phyloP scores from a whole-genome alignment of 2,329 filamentous ascomycete species.

The Epichloe typhina region DNA sequence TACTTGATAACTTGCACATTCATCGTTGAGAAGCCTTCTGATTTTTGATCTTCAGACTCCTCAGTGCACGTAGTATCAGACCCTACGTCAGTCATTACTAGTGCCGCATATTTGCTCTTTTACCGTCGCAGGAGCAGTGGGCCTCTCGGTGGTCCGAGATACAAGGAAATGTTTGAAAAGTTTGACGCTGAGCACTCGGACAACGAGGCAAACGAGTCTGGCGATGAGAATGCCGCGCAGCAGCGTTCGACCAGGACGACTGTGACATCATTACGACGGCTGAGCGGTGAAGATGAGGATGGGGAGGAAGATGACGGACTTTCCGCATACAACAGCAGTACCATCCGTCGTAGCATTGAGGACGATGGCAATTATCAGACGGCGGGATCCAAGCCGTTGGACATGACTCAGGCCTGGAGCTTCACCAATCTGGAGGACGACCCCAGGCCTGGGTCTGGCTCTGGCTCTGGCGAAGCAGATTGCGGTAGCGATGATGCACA shows the following conservation, averaged over 20 bases:
- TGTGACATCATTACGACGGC: conserved; percentile 14
- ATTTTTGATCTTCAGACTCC: conserved; percentile 45
- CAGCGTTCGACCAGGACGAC: conserved; percentile 35
- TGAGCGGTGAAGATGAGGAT: conserved; percentile 14
- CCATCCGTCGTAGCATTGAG: conserved; percentile 31
- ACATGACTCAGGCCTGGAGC: conserved; percentile 30
- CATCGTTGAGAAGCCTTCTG: neutral
- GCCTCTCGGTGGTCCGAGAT: conserved; percentile 66
- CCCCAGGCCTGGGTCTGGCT: conserved; percentile 15
- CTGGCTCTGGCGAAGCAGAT: conserved; percentile 19
- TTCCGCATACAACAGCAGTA: conserved; percentile 19
- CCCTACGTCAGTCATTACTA: conserved; percentile 51
- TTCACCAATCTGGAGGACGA: conserved; percentile 26
- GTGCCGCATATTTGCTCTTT: conserved; percentile 84
- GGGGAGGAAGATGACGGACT: conserved; percentile 19
- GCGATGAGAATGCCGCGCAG: conserved; percentile 51
- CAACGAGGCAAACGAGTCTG: conserved; percentile 38
- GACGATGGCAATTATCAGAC: conserved; percentile 24
- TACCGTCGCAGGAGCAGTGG: conserved; percentile 72
- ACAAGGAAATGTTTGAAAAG: conserved; percentile 56
- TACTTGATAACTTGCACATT: neutral
- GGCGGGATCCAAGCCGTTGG: conserved; percentile 17
- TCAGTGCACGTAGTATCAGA: conserved; percentile 51
- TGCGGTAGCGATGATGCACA: conserved; percentile 31
- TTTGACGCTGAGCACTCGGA: conserved; percentile 37